Conservation (phyloP, 441 rosid genomes). For the Erysimum cheiri region DNA sequence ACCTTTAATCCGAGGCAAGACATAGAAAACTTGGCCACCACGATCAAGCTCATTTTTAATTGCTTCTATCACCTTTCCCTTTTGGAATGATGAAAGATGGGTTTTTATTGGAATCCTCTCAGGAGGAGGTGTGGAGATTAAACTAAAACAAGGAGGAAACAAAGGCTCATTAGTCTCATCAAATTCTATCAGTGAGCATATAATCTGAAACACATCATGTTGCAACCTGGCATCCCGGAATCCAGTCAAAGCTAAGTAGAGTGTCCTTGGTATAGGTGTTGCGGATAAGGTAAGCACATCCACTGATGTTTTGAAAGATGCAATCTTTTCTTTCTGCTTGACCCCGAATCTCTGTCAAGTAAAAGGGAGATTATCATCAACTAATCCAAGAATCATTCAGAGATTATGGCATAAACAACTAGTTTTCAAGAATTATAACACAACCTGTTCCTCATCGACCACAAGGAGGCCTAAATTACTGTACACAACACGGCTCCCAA, state of each 20-base stretch:
- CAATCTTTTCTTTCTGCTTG: constrained; percentile 98
- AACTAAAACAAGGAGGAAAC: constrained; percentile 56
- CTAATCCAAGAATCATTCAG: constrained; percentile 40
- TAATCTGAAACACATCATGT: constrained; percentile 25
- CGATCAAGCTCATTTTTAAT: constrained; percentile 85
- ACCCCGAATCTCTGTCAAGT: constrained; percentile 90
- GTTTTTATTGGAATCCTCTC: constrained; percentile 98
- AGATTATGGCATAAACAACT: constrained; percentile 30
- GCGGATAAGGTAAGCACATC: constrained; percentile 98
- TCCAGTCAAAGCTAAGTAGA: constrained; percentile 95
- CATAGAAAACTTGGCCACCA: constrained; percentile 95
- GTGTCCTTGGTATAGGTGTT: constrained; percentile 98
- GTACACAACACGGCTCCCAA: constrained; percentile 92
- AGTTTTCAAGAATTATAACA: constrained; percentile 37
- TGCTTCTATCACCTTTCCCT: constrained; percentile 72
- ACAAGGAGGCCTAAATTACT: constrained; percentile 96
- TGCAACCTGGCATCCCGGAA: constrained; percentile 98
- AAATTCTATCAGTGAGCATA: constrained; percentile 11
- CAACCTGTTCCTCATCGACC: constrained; percentile 99
- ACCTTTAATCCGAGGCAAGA: constrained; percentile 97
- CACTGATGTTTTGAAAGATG: constrained; percentile 93
- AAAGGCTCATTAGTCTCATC: constrained; percentile 35
- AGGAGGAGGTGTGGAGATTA: constrained; percentile 96
- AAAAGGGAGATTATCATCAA: constrained; percentile 41
- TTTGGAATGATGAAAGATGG: constrained; percentile 68